Evolutionary conservation across 176 grass and related monocot species (phyloP).

Genomic region (Chrysopogon serrulatus): DNA sequence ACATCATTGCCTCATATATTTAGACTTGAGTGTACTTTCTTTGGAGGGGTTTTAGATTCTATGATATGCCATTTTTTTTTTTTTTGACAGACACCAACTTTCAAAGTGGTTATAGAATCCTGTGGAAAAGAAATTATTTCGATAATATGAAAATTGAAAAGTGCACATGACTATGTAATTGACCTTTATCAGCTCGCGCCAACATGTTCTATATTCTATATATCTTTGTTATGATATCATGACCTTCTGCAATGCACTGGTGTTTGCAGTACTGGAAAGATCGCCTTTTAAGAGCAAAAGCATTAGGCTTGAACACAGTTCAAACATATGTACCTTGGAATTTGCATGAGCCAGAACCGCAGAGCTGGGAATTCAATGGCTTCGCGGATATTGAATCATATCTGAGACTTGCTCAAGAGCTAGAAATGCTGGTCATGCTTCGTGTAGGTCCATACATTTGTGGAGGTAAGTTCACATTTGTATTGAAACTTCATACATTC

Average conservation of each 20-base stretch:
- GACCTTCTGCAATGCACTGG: conserved; percentile 5
- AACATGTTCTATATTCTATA: not conserved
- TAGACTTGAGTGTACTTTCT: not conserved
- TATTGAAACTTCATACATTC: not conserved
- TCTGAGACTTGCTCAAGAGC: conserved; percentile 80
- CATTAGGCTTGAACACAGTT: conserved; percentile 85
- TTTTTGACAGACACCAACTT: not conserved
- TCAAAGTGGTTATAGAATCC: not conserved
- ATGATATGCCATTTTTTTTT: not conserved
- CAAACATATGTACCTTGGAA: conserved; percentile 99
- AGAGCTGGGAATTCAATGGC: conserved; percentile 62
- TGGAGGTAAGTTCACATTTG: conserved; percentile 52
- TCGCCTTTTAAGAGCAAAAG: conserved; percentile 82
- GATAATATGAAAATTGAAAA: not conserved
- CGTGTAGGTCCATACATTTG: conserved; percentile 88
- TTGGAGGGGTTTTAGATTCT: not conserved
- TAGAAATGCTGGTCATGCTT: conserved; percentile 89
- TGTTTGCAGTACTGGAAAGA: conserved; percentile 84
- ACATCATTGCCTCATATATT: not conserved
- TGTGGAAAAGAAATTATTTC: not conserved
- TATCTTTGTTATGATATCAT: conserved; percentile 1
- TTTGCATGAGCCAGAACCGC: conserved; percentile 70
- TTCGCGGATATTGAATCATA: conserved; percentile 70
- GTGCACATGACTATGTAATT: not conserved
- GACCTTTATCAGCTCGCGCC: not conserved